Base-by-base conservation (phyloP, 257 asterid genomes). In the Asclepias syriaca region DNA sequence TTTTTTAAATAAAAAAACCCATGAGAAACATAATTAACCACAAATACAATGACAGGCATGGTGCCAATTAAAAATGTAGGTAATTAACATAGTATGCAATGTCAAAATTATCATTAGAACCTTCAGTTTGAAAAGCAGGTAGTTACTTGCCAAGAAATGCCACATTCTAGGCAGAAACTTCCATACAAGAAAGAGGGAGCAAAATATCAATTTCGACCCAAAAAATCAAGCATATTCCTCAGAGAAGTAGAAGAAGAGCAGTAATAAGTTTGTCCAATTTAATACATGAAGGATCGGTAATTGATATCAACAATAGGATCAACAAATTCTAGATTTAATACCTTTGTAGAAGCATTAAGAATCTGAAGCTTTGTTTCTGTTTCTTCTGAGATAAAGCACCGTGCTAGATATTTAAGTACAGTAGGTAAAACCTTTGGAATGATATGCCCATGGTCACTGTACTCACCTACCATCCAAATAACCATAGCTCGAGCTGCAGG, bases 381-480 rank as follows among this genome's bases (percentile, higher is more conserved):
- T n/a, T 90, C 88, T 84, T 93, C 98, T 70, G 78, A 74, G 75
- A 81, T 77, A 84, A 89, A 93, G 81, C 92, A 82, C 76, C 79
- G 77, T 16, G 96, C 96, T 78, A 93, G 89, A 85, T 90, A 89
- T 80, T 81, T 82, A 68, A 90, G 83, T 27, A 93, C 79, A 53
- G 85, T 82, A 69, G 95, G 92, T 60, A 88, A 76, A 84, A 92
- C 79, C 80, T 86, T 94, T 70, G 90, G 79, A 74, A 88, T 86
- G 73, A 84, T 78, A 74, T 39, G 51, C 67, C 96, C 99, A 66
- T 82, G 66, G 77, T 79, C 75, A 87, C 85, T 76, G 78, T 88
- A 90, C 79, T 95, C 97, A 22, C 98, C 98, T 84, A 95, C 70
- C 97, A 95, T 88, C 99, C 99, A 95, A 78, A 92, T 85, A 58